Evolutionary conservation across 2,329 filamentous ascomycete genomes (phyloP).

Genomic region (Esteya vermicola): DNA sequence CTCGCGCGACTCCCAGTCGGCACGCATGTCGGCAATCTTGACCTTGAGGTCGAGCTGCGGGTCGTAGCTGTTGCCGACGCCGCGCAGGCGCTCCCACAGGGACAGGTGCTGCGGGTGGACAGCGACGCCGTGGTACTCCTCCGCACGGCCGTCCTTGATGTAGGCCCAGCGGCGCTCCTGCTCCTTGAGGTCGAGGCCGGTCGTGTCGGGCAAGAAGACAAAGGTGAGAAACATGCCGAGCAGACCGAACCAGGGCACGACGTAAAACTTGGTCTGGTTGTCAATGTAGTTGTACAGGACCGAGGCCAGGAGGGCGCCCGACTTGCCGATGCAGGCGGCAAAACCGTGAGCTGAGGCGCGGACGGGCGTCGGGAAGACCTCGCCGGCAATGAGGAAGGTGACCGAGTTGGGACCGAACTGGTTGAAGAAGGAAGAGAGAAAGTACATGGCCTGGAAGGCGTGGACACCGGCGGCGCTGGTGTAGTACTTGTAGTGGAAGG

Average conservation of each 20-base stretch:
- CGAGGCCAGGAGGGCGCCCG: conserved; percentile 73
- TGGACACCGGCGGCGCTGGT: conserved; percentile 56
- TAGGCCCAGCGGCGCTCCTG: conserved; percentile 89
- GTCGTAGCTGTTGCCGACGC: conserved; percentile 70
- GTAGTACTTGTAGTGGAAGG: conserved; percentile 80
- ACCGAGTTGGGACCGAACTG: conserved; percentile 95
- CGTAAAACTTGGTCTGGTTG: conserved; percentile 70
- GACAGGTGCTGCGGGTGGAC: conserved; percentile 82
- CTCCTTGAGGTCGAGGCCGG: conserved; percentile 90
- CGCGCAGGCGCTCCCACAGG: conserved; percentile 70
- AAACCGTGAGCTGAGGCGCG: conserved; percentile 90
- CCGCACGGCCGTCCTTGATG: conserved; percentile 61
- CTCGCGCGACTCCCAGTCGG: conserved; percentile 44
- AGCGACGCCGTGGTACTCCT: conserved; percentile 86
- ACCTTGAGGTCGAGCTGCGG: conserved; percentile 68
- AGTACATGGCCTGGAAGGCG: conserved; percentile 97
- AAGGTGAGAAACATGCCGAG: conserved; percentile 70
- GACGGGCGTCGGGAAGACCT: conserved; percentile 91
- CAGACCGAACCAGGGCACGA: conserved; percentile 92
- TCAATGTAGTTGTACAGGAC: conserved; percentile 93
- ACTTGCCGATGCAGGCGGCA: conserved; percentile 81
- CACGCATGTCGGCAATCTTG: conserved; percentile 70
- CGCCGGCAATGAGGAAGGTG: conserved; percentile 89
- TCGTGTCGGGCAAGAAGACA: conserved; percentile 90
- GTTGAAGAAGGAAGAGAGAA: conserved; percentile 96